Conservation (phyloP, 1,139 yeast genomes). For the Taphrina flavorubra region DNA sequence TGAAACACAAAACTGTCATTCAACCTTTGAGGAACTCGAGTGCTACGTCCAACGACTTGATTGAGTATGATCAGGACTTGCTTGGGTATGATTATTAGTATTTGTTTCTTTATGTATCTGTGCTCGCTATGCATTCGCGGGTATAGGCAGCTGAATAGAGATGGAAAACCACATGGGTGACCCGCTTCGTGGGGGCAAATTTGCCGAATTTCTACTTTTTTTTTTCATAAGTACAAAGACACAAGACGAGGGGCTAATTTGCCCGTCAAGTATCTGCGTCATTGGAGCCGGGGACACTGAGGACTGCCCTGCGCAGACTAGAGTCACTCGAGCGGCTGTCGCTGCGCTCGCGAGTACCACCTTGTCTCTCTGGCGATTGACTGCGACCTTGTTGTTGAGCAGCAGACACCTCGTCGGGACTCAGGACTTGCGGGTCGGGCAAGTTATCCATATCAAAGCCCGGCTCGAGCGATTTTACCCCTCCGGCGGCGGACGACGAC, state of each 20-base stretch:
- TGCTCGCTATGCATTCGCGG: background rate
- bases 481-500: background rate
- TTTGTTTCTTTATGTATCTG: background rate
- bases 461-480: background rate
- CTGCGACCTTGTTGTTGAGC: background rate
- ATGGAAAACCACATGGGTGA: too few species aligned
- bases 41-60: background rate
- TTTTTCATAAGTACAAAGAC: too few species aligned
- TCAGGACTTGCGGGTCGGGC: constrained; percentile 13
- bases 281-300: constrained; percentile 6
- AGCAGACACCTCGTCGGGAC: constrained; percentile 6
- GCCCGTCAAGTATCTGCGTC: background rate
- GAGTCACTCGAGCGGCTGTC: constrained; percentile 18
- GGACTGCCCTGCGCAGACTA: constrained; percentile 28
- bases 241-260: too few species aligned
- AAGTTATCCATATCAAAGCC: constrained; percentile 8
- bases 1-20: too few species aligned
- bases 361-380: background rate
- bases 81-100: background rate
- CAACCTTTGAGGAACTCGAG: too few species aligned
- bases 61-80: background rate
- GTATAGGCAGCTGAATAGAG: too few species aligned
- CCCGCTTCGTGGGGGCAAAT: too few species aligned
- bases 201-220: too few species aligned
- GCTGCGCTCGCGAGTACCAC: background rate